phyloP scores from a whole-genome alignment of 2,329 filamentous ascomycete genomes.

The Exophiala sp. region DNA sequence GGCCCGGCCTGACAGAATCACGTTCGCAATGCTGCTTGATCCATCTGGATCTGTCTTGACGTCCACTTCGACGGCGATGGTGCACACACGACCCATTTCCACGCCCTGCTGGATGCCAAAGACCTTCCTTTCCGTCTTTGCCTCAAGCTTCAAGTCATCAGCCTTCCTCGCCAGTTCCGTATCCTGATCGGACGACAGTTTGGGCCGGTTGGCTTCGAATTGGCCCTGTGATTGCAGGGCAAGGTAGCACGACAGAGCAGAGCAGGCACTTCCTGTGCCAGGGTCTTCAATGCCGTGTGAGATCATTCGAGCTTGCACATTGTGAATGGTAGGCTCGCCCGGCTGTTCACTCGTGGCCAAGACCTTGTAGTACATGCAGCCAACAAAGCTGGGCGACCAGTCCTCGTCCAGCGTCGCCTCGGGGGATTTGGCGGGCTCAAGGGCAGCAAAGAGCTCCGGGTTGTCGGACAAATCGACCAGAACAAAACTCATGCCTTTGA shows the following conservation, averaged over 20 bases:
- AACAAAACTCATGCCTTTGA: constrained; percentile 60
- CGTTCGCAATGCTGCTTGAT: constrained; percentile 44
- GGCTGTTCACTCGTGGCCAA: constrained; percentile 26
- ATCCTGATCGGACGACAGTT: constrained; percentile 45
- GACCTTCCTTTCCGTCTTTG: constrained; percentile 36
- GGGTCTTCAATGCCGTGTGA: constrained; percentile 49
- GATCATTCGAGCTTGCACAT: constrained; percentile 33
- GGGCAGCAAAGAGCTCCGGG: constrained; percentile 26
- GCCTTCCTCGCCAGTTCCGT: constrained; percentile 37
- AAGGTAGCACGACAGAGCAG: constrained; percentile 52
- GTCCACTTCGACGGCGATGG: constrained; percentile 36
- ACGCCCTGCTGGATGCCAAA: constrained; percentile 60
- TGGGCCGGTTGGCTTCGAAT: constrained; percentile 26
- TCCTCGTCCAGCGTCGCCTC: constrained; percentile 31
- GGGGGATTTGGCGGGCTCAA: constrained; percentile 29
- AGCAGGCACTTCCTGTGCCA: constrained; percentile 59
- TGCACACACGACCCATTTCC: constrained; percentile 55
- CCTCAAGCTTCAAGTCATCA: constrained; percentile 34
- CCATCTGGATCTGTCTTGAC: constrained; percentile 39
- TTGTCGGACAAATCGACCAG: constrained; percentile 32
- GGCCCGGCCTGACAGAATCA: constrained; percentile 38
- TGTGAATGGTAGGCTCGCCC: constrained; percentile 30
- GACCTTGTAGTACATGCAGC: constrained; percentile 33
- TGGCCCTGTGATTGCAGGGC: constrained; percentile 35
- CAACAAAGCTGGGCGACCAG: constrained; percentile 31